phyloP scores from a whole-genome alignment of 2,329 filamentous ascomycete species.

The Beauveria varroae region DNA sequence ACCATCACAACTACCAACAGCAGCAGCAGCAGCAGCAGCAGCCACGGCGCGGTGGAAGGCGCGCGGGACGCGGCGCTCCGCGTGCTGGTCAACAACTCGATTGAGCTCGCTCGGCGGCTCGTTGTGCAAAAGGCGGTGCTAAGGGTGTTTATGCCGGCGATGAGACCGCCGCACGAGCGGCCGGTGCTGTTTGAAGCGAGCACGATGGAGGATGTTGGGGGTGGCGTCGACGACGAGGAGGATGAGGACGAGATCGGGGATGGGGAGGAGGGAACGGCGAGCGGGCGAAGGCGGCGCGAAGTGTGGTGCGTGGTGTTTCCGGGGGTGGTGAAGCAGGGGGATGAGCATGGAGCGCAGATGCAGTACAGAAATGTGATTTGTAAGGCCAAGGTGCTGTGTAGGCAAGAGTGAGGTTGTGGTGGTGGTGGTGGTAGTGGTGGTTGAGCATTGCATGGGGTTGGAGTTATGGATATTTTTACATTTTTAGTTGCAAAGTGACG shows the following conservation, averaged over 20 bases:
- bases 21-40: no score
- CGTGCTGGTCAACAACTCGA: slow-evolving; percentile 42
- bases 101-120: slow-evolving; percentile 50
- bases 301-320: slow-evolving; percentile 59
- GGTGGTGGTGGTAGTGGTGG: no score
- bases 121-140: slow-evolving; percentile 53
- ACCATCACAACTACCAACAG: background rate
- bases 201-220: slow-evolving; percentile 60
- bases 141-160: slow-evolving; percentile 45
- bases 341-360: slow-evolving; percentile 54
- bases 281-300: slow-evolving; percentile 37
- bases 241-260: slow-evolving; percentile 48
- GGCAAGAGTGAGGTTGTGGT: slow-evolving; percentile 26
- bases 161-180: slow-evolving; percentile 41
- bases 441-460: no score
- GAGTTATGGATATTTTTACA: no score
- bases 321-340: slow-evolving; percentile 55
- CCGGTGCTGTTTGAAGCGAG: slow-evolving; percentile 45
- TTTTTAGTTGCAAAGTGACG: no score
- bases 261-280: slow-evolving; percentile 25
- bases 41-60: slow-evolving; percentile 16
- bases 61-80: slow-evolving; percentile 46
- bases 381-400: slow-evolving; percentile 59
- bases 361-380: slow-evolving; percentile 56
- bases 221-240: slow-evolving; percentile 48